Evolutionary conservation across 768 basidiomycete species (phyloP).

Genomic region (Cytidiella melzeri): DNA sequence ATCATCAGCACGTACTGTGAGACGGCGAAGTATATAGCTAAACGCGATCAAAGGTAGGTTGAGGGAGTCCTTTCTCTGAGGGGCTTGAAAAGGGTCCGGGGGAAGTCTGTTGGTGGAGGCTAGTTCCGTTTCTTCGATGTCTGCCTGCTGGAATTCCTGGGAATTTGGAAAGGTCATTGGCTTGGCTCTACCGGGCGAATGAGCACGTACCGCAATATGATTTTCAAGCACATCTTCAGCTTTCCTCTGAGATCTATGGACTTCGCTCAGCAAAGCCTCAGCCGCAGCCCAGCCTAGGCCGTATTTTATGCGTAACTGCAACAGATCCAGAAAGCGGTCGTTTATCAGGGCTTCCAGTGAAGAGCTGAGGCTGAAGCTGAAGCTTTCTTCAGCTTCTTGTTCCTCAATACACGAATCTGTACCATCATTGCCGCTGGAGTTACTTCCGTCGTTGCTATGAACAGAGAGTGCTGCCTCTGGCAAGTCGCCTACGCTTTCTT

Average conservation of each 20-base stretch:
- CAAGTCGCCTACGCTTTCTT: conserved; percentile 31
- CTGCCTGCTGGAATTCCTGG: conserved; percentile 30
- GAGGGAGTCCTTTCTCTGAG: conserved; percentile 31
- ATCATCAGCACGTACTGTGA: conserved; percentile 38
- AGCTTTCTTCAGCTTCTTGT: conserved; percentile 13
- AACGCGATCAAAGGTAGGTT: conserved; percentile 63
- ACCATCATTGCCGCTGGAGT: conserved; percentile 23
- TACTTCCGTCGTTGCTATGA: conserved; percentile 28
- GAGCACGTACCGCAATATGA: conserved; percentile 26
- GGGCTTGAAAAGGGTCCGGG: conserved; percentile 42
- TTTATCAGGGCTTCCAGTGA: conserved; percentile 59
- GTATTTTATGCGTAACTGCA: conserved; percentile 44
- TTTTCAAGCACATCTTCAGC: conserved; percentile 33
- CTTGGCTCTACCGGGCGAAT: background rate
- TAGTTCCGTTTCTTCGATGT: conserved; percentile 37
- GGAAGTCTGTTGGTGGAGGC: conserved; percentile 41
- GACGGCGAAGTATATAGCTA: conserved; percentile 56
- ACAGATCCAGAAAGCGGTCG: conserved; percentile 45
- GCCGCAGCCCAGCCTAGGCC: conserved; percentile 66
- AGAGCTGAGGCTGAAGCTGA: conserved; percentile 53
- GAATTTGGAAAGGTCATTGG: background rate
- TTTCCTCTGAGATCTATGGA: conserved; percentile 38
- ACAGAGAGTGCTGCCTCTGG: conserved; percentile 6
- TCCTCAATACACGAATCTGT: too few relatives aligned
- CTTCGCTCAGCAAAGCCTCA: conserved; percentile 43